Conservation (phyloP, 352 stramenopile species). For the Thalassiosira delicatula region DNA sequence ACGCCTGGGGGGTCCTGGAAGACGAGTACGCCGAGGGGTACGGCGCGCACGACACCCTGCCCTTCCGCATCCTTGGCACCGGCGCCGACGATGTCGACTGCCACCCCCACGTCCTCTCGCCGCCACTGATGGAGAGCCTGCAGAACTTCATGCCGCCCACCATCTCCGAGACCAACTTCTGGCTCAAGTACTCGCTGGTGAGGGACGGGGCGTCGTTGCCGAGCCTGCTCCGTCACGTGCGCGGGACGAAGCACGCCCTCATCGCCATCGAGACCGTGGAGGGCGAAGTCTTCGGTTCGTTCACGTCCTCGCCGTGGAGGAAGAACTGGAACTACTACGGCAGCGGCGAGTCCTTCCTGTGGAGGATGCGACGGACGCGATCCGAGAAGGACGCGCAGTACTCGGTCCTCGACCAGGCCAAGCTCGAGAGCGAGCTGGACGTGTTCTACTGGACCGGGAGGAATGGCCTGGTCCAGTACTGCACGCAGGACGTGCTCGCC, state of each 20-base stretch:
- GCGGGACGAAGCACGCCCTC: constrained; percentile 56
- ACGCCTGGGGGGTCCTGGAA: constrained; percentile 63
- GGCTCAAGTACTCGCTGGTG: constrained; percentile 70
- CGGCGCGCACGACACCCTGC: constrained; percentile 52
- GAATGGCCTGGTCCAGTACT: constrained; percentile 43
- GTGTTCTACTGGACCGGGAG: constrained; percentile 31
- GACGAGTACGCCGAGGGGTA: constrained; percentile 79
- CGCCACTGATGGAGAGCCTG: constrained; percentile 53
- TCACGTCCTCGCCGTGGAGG: constrained; percentile 41
- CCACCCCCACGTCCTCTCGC: constrained; percentile 44
- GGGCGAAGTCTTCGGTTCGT: constrained; percentile 78
- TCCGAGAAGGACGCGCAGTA: background rate
- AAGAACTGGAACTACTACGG: constrained; percentile 48
- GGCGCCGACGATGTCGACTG: constrained; percentile 67
- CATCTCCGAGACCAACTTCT: constrained; percentile 60
- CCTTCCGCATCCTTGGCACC: constrained; percentile 80
- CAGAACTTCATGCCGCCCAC: constrained; percentile 40
- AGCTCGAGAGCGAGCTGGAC: constrained; percentile 46
- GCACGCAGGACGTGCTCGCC: constrained; percentile 31
- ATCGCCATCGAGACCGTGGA: constrained; percentile 73
- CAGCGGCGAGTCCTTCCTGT: constrained; percentile 41
- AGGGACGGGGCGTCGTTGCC: too few species aligned
- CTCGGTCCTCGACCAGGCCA: constrained; percentile 39
- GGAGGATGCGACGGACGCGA: constrained; percentile 27
- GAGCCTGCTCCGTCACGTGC: too few species aligned